A percentile compares a stretch with the other conserved stretches of the same genome.
These are phyloP conservation scores for Metarhizium guizhouense DNA, from an alignment of 2,329 filamentous ascomycete genomes.

Conservation along the genomic window DNA sequence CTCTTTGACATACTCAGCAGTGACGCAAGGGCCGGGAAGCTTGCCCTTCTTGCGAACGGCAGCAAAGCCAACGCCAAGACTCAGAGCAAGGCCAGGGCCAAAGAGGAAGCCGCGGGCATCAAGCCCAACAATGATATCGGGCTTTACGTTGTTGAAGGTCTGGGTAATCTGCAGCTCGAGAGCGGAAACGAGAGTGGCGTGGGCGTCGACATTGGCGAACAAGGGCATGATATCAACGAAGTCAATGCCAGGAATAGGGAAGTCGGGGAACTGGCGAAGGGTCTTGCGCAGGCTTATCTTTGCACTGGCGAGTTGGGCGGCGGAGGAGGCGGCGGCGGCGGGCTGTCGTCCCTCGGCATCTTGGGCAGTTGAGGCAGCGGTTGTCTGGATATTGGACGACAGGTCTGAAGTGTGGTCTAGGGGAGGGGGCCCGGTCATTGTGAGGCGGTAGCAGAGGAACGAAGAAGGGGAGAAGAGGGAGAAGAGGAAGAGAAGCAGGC, in stretches of 20 bases:
- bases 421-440: slow-evolving; percentile 22
- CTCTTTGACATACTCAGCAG: slow-evolving; percentile 85
- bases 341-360: slow-evolving; percentile 57
- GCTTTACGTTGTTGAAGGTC: slow-evolving; percentile 51
- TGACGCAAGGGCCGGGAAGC: slow-evolving; percentile 81
- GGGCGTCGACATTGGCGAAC: slow-evolving; percentile 69
- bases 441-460: slow-evolving; percentile 20
- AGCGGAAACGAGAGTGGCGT: slow-evolving; percentile 69
- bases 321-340: slow-evolving; percentile 50
- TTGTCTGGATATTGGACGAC: slow-evolving; percentile 15
- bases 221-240: slow-evolving; percentile 98
- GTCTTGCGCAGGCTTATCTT: slow-evolving; percentile 62
- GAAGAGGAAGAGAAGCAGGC: slow-evolving; percentile 18
- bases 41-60: slow-evolving; percentile 94
- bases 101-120: slow-evolving; percentile 95
- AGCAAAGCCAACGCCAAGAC: slow-evolving; percentile 77
- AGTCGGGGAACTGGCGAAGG: slow-evolving; percentile 83
- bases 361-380: slow-evolving; percentile 26
- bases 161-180: slow-evolving; percentile 74
- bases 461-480: slow-evolving; percentile 14
- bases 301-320: slow-evolving; percentile 58
- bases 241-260: slow-evolving; percentile 83
- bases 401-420: slow-evolving; percentile 12
- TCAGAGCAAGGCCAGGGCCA: slow-evolving; percentile 78
- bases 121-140: slow-evolving; percentile 86